Evolutionary conservation across 176 grass and related monocot genomes (phyloP), one percentile per base, ranked within the genome.

Genomic region (Bolboschoenus planiculmis): DNA sequence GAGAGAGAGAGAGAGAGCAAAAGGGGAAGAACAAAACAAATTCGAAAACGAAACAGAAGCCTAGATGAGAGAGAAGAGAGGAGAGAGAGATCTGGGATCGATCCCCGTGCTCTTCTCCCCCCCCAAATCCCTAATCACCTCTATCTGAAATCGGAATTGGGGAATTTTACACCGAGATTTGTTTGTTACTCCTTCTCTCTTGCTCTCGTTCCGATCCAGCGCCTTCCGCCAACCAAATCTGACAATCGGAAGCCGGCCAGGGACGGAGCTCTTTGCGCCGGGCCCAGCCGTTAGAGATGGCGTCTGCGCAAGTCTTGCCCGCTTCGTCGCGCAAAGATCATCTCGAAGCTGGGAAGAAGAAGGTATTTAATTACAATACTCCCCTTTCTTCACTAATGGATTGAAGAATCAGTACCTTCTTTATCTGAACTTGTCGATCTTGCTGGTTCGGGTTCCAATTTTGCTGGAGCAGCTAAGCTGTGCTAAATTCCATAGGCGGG

Each of bases 311-410:
- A 84, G 92, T 81, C 54, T 58, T 84, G 64, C 85, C 85, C 3
- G 86, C 56, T 87, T 90, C 89, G 13, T 81, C 85, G 83, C 93
- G 91, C 56, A 93, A 96, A 80, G 88, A 86, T 39, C 91, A 95
- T 77, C 93, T 95, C 56, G 93, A 96, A 84, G 85, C 93, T 44
- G 97, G 97, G 70, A 99, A 99, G 93, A 99, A 99, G 66, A 85
- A 81, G 91, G 97, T 99, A 87, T 27, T 62, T 80, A 27, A 43
- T 84, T 40, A 63, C 56, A 73, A 71, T 30, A 57, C 15, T 68
- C 39, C 61, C 27, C 85, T 61, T n/a, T 27, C 1, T 33, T 82
- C 35, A 11, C 21, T 15, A 47, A 64, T 34, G 16, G 35, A 82
- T 82, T 29, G 57, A 35, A 54, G 3, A 27, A 47, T 10, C 36